Conservation (phyloP, 1,139 yeast species). For the Suhomyces anneliseae region DNA sequence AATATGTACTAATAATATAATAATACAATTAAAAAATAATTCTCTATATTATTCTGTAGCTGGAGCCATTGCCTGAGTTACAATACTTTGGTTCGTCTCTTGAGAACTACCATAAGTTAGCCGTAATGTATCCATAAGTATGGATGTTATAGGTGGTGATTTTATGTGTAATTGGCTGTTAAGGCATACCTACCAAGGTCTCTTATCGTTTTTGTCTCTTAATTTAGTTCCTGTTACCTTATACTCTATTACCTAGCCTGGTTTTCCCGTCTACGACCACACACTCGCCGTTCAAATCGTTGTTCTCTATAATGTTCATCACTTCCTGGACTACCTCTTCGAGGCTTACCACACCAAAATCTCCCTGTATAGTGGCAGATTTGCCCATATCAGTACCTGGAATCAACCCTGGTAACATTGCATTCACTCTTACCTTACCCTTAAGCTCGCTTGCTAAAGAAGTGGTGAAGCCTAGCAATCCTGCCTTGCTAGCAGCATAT, state of each 20-base stretch:
- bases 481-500: conserved; percentile 83
- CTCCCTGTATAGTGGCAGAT: conserved; percentile 24
- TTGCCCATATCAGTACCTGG: conserved; percentile 71
- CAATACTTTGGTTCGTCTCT: too few relatives aligned
- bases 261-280: conserved; percentile 22
- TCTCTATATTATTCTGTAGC: too few relatives aligned
- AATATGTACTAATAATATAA: too few relatives aligned
- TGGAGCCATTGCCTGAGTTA: too few relatives aligned
- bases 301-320: conserved; percentile 30
- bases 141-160: too few relatives aligned
- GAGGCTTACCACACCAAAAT: conserved; percentile 19
- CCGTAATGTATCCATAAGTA: too few relatives aligned
- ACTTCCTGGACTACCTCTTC: conserved; percentile 30
- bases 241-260: neutral
- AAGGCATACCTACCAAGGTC: too few relatives aligned
- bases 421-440: conserved; percentile 54
- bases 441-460: conserved; percentile 65
- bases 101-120: too few relatives aligned
- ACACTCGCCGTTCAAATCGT: conserved; percentile 42
- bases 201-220: too few relatives aligned
- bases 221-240: too few relatives aligned
- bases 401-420: conserved; percentile 73
- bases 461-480: conserved; percentile 64
- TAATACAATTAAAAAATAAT: too few relatives aligned
- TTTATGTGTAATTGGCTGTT: too few relatives aligned